phyloP scores from a whole-genome alignment of 2,329 filamentous ascomycete species.

The Fusarium piperis region DNA sequence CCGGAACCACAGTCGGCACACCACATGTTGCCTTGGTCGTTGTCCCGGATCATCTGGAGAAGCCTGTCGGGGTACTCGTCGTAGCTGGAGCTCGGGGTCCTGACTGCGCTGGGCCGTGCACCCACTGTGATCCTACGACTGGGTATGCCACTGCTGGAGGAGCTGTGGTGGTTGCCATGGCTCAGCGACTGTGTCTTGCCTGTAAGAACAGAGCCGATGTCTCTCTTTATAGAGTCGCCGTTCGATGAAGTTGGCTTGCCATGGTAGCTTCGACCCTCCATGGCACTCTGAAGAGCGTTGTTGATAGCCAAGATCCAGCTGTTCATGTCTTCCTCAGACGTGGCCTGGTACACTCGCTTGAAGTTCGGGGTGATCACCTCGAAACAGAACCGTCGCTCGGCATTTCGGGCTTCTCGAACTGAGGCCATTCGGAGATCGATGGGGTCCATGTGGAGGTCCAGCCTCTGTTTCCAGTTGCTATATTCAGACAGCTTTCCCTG shows the following conservation, averaged over 20 bases:
- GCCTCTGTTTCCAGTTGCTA: constrained; percentile 98
- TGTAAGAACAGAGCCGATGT: constrained; percentile 92
- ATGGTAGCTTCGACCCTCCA: constrained; percentile 78
- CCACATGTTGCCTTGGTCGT: constrained; percentile 90
- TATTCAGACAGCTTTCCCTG: constrained; percentile 97
- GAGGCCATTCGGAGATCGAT: constrained; percentile 98
- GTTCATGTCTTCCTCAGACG: constrained; percentile 97
- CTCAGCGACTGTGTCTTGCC: constrained; percentile 84
- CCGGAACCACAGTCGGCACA: constrained; percentile 95
- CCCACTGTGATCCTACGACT: constrained; percentile 91
- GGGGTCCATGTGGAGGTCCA: constrained; percentile 97
- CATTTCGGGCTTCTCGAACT: constrained; percentile 92
- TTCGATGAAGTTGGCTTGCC: constrained; percentile 58
- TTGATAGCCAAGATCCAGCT: constrained; percentile 97
- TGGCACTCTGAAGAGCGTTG: constrained; percentile 94
- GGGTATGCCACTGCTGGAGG: constrained; percentile 65
- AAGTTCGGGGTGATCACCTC: constrained; percentile 97
- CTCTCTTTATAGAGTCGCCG: constrained; percentile 72
- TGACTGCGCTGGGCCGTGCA: constrained; percentile 78
- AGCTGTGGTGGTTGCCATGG: constrained; percentile 63
- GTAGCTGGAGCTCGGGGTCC: constrained; percentile 74
- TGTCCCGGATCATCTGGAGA: constrained; percentile 85
- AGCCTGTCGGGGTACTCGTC: constrained; percentile 88
- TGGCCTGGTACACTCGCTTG: constrained; percentile 96
- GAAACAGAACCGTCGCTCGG: constrained; percentile 95